Evolutionary conservation across 306 rosid species (phyloP), one percentile per base, ranked within the genome.

Genomic region (Rosa chinensis): DNA sequence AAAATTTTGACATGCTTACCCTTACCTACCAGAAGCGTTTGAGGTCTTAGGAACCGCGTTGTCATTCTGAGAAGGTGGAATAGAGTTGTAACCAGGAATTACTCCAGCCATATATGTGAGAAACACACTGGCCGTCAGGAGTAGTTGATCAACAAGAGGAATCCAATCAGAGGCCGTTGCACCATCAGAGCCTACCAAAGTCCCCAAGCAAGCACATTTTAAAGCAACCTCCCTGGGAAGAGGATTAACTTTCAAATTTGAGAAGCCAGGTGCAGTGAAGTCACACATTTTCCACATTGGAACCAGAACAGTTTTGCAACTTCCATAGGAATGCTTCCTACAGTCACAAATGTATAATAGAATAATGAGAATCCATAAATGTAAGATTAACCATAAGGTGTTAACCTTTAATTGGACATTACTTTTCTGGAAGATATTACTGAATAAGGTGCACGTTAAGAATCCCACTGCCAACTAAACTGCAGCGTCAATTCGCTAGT

Each of bases 21-120:
- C 99, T 92, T 91, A 95, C 99, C 99, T 92, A 95, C 99, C 99
- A 95, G 94, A 91, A 87, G 66, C 61, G 83, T 79, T 87, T 66
- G 94, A 75, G 71, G 80, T 84, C 80, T 82, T 87, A 56, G 84
- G 78, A 68, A 70, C 75, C n/a, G 68, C 75, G 58, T 73, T 81
- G 76, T 89, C 84, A 44, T 92, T 90, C 76, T 39, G 62, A 84
- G 67, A 75, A 72, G 35, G 7, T 28, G 72, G 48, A 75, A 47
- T 45, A 43, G 97, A 81, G 80, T 84, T 89, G 81, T 67, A 82
- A 48, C 79, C 70, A 83, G 97, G 94, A 79, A 89, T 82, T 43
- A 91, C 90, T 87, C 99, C 97, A 82, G 98, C 94, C 86, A 86
- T 82, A 78, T 90, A 93, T 66, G 98, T 91, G 70, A 95, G 97